Evolutionary conservation across 2,329 filamentous ascomycete genomes (phyloP), one percentile per base, ranked within the genome.

Genomic region (Periconia macrospinosa): DNA sequence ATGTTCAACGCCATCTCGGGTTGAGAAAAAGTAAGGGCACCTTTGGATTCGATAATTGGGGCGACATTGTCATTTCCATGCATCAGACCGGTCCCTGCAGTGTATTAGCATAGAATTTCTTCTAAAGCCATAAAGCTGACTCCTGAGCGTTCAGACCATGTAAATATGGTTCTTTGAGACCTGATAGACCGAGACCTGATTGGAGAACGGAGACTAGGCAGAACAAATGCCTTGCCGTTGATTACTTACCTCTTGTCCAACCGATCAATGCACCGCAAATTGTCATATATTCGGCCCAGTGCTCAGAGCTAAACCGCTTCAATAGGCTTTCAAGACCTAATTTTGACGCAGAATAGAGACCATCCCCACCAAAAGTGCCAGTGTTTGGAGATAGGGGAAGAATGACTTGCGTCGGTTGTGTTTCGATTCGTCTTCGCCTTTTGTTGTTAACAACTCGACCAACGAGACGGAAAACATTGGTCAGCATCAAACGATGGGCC

Each of bases 401-500:
- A 9, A 79, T 53, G 2, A 78, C 74, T 33, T 72, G 67, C 0
- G 76, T 69, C 9, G 76, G 77, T 6, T 62, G 50, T 62, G 87
- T 83, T 2, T 10, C 11, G 7, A 56, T 45, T 17, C 33, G 35
- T 2, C 50, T 47, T 7, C 56, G 42, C 49, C 70, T 70, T 23
- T 78, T 61, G 3, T 54, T 85, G 82, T 96, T 97, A 77, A 97
- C 87, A 2, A 58, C 30, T 59, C 79, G 54, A 61, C 93, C 93
- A 49, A 97, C 82, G 51, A 97, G 86, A 63, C 93, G 91, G 59
- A 97, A 80, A 3, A 96, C 81, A 76, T 97, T 97, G 68, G 92
- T 97, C 71, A 97, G 81, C 92, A 97, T 97, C 78, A 97, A 96
- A 60, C 93, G 90, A 75, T 97, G 93, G 59, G 93, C 93, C 56